A percentile compares a stretch with the other conserved stretches of the same genome.
phyloP scores from a whole-genome alignment of 768 basidiomycete genomes.

The Imleria badia region DNA sequence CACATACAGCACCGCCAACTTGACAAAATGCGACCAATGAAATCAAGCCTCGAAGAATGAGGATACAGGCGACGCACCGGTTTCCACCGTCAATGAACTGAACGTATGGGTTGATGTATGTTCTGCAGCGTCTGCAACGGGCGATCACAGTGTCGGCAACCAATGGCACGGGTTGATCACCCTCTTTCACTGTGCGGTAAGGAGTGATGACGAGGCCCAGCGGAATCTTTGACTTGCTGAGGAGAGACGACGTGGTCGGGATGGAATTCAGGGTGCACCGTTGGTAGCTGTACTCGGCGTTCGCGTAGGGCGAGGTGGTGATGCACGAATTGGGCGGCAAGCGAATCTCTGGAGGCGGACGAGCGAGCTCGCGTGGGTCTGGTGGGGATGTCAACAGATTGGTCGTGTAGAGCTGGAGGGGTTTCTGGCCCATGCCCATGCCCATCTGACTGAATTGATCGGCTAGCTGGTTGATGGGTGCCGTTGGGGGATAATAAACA shows the following conservation, averaged over 20 bases:
- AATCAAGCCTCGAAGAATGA: neutral
- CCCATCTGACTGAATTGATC: slow-evolving; percentile 92
- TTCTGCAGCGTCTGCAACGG: slow-evolving; percentile 91
- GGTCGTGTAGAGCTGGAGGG: slow-evolving; percentile 76
- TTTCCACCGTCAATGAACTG: slow-evolving; percentile 98
- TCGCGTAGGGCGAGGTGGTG: slow-evolving; percentile 74
- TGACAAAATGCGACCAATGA: neutral
- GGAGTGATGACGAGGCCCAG: slow-evolving; percentile 88
- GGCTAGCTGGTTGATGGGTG: slow-evolving; percentile 59
- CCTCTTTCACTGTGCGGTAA: slow-evolving; percentile 82
- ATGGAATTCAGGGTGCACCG: slow-evolving; percentile 90
- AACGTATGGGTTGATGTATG: slow-evolving; percentile 97
- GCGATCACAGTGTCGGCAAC: slow-evolving; percentile 94
- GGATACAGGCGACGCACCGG: slow-evolving; percentile 47
- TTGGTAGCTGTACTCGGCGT: slow-evolving; percentile 90
- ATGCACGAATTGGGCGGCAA: slow-evolving; percentile 84
- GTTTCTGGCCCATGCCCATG: slow-evolving; percentile 78
- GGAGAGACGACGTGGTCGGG: slow-evolving; percentile 83
- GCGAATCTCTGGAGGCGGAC: slow-evolving; percentile 85
- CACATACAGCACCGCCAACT: slow-evolving; percentile 99
- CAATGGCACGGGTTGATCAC: slow-evolving; percentile 83
- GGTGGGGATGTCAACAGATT: slow-evolving; percentile 93
- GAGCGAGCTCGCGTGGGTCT: slow-evolving; percentile 80
- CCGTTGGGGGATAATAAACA: slow-evolving; percentile 37
- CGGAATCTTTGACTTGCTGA: slow-evolving; percentile 89